Base-by-base conservation (phyloP, 2,329 filamentous ascomycete species). In the Aspergillus eucalypticola region DNA sequence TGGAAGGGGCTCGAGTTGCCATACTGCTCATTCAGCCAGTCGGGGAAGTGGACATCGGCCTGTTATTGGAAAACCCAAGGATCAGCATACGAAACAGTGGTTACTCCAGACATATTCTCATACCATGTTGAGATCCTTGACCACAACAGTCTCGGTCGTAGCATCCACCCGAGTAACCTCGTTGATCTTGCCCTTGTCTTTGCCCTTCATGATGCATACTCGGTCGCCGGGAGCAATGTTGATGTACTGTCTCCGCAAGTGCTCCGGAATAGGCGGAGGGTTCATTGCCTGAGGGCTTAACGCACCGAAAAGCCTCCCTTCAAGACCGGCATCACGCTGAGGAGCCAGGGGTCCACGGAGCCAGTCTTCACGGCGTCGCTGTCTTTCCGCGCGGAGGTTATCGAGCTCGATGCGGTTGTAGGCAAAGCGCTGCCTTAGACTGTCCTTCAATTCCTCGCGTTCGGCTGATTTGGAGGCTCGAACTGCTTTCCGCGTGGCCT, bases 161-260 rank as follows among this genome's bases (percentile, higher is more conserved):
- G 71, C 63, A 65, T 86, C 78, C 49, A 96, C 79, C 1, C 79
- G 74, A 61, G 74, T 75, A 48, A 98, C 85, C n/a, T 80, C 79
- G 54, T 91, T 90, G 76, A 99, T 95, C 79, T 89, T 91, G 69
- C 92, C 92, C 79, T 88, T 90, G 70, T 95, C 90, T 38, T 83
- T 84, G 8, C 94, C 93, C 62, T 89, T 86, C 56, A 92, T 78
- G 60, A 98, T 79, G 56, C 94, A 90, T 32, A 97, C 92, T 61
- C 95, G 85, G 76, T 98, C 95, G 6, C 88, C 87, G 3, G 78
- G 71, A 23, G 82, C 84, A 60, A 93, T 79, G 66, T 87, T 89
- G 62, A 90, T 80, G 74, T 83, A 83, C 67, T 73, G 73, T 57
- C 66, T 75, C 73, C 66, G 73, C 51, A 73, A 70, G 57, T 73